Percentiles rank a stretch among this genome's conserved stretches.
Conservation (phyloP, 495 filamentous ascomycete genomes). For the Astrocystis sublimbata region DNA sequence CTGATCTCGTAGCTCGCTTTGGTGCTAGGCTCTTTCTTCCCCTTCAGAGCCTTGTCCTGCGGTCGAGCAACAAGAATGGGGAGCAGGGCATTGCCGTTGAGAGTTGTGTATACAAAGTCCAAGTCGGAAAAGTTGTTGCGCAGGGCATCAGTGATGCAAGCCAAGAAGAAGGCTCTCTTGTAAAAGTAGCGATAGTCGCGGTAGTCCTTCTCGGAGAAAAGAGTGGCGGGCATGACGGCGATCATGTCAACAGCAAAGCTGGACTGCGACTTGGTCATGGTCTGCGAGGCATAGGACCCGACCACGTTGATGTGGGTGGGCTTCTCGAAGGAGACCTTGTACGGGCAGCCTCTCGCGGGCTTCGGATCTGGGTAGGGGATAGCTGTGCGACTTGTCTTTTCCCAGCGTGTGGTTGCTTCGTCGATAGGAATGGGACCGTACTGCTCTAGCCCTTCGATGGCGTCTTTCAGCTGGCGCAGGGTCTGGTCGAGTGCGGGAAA, state of each 20-base stretch:
- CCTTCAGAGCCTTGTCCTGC: background rate
- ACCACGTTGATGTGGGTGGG: slow-evolving; percentile 82
- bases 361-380: slow-evolving; percentile 82
- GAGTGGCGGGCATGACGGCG: slow-evolving; percentile 72
- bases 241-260: slow-evolving; percentile 73
- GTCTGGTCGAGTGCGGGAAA: slow-evolving; percentile 65
- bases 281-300: slow-evolving; percentile 82
- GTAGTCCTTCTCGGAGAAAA: slow-evolving; percentile 95
- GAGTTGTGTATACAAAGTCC: slow-evolving; percentile 61
- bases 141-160: slow-evolving; percentile 71
- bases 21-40: slow-evolving; percentile 19
- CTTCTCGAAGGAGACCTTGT: slow-evolving; percentile 73
- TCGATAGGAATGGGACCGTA: slow-evolving; percentile 56
- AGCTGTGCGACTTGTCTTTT: slow-evolving; percentile 61
- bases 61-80: slow-evolving; percentile 63
- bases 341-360: slow-evolving; percentile 70
- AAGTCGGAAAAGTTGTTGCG: slow-evolving; percentile 56
- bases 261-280: slow-evolving; percentile 61
- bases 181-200: slow-evolving; percentile 91
- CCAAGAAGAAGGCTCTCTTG: slow-evolving; percentile 89
- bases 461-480: slow-evolving; percentile 68
- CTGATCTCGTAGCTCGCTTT: slow-evolving; percentile 58
- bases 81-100: slow-evolving; percentile 76
- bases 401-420: slow-evolving; percentile 67
- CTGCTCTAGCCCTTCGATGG: slow-evolving; percentile 68